Base-by-base conservation (phyloP, 1,284 basidiomycete species). In the Ustilago lituana region DNA sequence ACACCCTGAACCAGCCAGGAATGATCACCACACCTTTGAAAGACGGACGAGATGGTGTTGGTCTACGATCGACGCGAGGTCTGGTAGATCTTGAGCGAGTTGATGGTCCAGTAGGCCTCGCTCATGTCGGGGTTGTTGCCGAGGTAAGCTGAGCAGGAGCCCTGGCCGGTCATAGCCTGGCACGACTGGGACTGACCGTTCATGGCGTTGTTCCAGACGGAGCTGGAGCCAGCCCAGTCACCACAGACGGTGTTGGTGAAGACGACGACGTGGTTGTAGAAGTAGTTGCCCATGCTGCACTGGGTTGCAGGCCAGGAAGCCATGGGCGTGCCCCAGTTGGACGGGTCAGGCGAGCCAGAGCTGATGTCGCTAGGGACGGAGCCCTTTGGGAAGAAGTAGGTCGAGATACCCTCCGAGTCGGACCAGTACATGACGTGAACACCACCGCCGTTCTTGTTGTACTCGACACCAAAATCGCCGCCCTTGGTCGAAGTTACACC, bases 381-480 rank as follows among this genome's bases (percentile, higher is more conserved):
- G 73, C 83, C 63, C 44, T 87, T 84, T 20, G 84, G 44, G 85
- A 86, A 88, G 76, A 88, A 89, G 86, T 87, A 89, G 32, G 87
- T 80, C 38, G 80, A 82, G 52, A 88, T 83, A 17, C 87, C 87
- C 10, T 55, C 49, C 11, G 35, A 40, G 15, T 62, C 40, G 51
- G 49, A 43, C 55, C 61, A 69, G 50, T 63, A 55, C 62, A 62
- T 65, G 43, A 62, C 75, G 50, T 63, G 78, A 80, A 83, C 86
- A 5, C 88, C 88, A 19, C 89, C 89, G 14, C 88, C 87, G 27
- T 84, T 84, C 14, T 72, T 67, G 76, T 90, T 89, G 83, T 88
- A 89, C 4, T 75, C 62, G 23, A 87, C 85, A 0, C 88, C 88
- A 67, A 85, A 88, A 19, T 79, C 88, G 43, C 83, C 83, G 0